Evolutionary conservation across 805 yeast species (phyloP).

Genomic region (Kluyveromyces lactis): DNA sequence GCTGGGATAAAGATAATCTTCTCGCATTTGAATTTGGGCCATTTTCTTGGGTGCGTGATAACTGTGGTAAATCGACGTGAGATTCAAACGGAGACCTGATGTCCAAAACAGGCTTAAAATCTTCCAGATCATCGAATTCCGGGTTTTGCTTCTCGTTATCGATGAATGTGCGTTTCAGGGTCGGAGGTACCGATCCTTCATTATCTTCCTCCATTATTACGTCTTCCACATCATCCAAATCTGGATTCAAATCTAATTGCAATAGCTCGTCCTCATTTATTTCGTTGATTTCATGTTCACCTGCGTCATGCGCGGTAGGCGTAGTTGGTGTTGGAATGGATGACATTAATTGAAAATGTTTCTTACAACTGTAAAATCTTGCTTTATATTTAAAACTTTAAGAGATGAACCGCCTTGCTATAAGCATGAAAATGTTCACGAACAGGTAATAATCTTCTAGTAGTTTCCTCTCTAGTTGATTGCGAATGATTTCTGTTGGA

Average conservation of each 20-base stretch:
- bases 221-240: conserved; percentile 2
- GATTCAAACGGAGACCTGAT: conserved; percentile 27
- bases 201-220: not conserved
- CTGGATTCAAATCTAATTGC: conserved; percentile 4
- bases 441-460: too few species aligned
- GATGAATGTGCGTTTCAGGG: not conserved
- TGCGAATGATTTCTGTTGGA: too few species aligned
- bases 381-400: too few species aligned
- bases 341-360: not conserved
- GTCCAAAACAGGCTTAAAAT: conserved; percentile 24
- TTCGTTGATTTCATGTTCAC: conserved; percentile 2
- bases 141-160: conserved; percentile 10
- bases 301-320: not conserved
- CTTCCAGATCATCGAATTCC: conserved; percentile 23
- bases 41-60: not conserved
- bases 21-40: conserved; percentile 9
- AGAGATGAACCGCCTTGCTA: too few species aligned
- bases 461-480: too few species aligned
- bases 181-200: not conserved
- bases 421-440: too few species aligned
- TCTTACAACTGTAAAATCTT: too few species aligned
- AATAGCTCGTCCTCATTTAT: not conserved
- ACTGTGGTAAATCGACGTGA: conserved; percentile 7
- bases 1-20: conserved; percentile 40
- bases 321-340: conserved; percentile 1